A percentile compares a stretch with the other conserved stretches of the same genome.
Evolutionary conservation across 495 filamentous ascomycete species (phyloP).

Genomic region (Extremus antarcticus): DNA sequence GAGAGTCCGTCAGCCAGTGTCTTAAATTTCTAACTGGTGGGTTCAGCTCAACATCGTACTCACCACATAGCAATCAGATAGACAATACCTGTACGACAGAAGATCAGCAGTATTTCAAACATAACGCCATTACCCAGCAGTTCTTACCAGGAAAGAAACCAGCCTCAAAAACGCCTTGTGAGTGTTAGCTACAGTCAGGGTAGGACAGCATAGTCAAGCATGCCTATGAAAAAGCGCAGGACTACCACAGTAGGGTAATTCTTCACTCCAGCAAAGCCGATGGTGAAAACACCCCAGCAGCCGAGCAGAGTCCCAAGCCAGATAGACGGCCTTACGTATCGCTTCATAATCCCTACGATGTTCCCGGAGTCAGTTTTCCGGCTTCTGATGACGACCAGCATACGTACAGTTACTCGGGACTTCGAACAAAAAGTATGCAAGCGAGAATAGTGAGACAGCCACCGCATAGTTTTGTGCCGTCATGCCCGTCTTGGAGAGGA

Average conservation of each 20-base stretch:
- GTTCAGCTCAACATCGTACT: no score
- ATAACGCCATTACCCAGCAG: not conserved
- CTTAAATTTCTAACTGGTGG: not conserved
- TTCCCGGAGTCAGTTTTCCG: no score
- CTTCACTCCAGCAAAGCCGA: conserved; percentile 26
- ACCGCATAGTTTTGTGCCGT: conserved; percentile 4
- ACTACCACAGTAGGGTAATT: conserved; percentile 36
- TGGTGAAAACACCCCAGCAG: conserved; percentile 13
- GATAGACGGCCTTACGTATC: conserved; percentile 13
- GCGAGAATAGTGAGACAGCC: conserved; percentile 13
- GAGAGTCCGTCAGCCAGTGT: not conserved
- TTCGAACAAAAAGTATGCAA: conserved; percentile 17
- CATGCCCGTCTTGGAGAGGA: conserved; percentile 14
- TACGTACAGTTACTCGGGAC: not conserved
- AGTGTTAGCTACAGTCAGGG: not conserved
- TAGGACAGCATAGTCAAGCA: not conserved
- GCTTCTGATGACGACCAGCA: no score
- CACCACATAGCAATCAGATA: not conserved
- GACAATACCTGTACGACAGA: no score
- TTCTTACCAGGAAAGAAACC: conserved; percentile 36
- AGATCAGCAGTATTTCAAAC: not conserved
- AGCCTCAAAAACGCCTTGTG: conserved; percentile 28
- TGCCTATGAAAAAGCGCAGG: conserved; percentile 31
- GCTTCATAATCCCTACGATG: conserved; percentile 19
- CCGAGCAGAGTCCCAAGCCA: conserved; percentile 13